Base-by-base conservation (phyloP, 148 eudicot genomes). In the Cornus suecica region DNA sequence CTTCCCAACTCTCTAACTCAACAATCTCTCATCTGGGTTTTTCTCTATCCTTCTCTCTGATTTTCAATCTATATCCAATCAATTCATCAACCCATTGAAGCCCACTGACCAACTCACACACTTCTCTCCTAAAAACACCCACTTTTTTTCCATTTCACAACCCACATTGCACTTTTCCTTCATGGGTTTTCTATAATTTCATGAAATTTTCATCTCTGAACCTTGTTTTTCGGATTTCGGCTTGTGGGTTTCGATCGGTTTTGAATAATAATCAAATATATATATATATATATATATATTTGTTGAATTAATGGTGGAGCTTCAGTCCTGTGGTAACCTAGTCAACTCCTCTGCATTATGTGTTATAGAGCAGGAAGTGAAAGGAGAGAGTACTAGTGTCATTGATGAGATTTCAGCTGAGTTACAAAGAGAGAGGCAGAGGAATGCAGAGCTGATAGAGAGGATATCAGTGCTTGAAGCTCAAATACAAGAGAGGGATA, bases 401-500 rank as follows among this genome's bases (percentile, higher is more conserved):
- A 56, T 77, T 67, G 72, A 60, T 22, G 78, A 82, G 45, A 74
- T 82, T 7, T 48, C 71, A 66, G 84, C 79, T 26, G 84, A 82
- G 76, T 65, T 82, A 10, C 58, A 78, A 60, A 82, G 58, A 32
- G 84, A 82, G 52, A 74, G 73, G 48, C 76, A 70, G 51, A 82
- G 67, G 56, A 78, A 82, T 71, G 84, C 76, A 29, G 70, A 70
- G 66, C 84, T 82, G 32, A 60, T 66, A 76, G 65, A 82, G 45
- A 82, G 76, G 28, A 82, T 82, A 63, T 67, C 79, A 74, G 41
- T 66, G 14, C 79, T 82, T 56, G 84, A 82, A 78, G 78, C 84
- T 64, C 84, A 66, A 70, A 65, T 82, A 27, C 74, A 76, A 14
- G 65, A 76, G 54, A 72, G 61, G 66, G 80, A 64, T 24, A 65